phyloP scores from a whole-genome alignment of 352 stramenopile genomes.

The Globisporangium cystogenes region DNA sequence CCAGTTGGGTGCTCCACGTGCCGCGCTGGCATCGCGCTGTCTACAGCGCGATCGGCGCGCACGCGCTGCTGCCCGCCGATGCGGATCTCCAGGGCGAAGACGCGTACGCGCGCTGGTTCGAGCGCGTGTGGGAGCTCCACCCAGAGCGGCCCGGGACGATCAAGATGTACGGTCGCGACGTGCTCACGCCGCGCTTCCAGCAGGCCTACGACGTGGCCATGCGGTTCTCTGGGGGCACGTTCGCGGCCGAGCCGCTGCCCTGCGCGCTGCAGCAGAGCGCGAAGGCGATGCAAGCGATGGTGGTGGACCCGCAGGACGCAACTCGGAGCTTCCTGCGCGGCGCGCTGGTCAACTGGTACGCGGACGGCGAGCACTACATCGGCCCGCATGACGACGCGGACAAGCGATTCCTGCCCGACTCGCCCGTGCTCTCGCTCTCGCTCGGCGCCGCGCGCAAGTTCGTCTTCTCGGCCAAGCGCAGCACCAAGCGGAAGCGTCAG shows the following conservation, averaged over 20 bases:
- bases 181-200: conserved; percentile 61
- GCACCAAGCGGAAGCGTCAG: background rate
- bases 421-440: conserved; percentile 33
- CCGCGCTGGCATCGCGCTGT: conserved; percentile 46
- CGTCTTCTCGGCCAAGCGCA: conserved; percentile 14
- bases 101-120: conserved; percentile 15
- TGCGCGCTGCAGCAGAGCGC: conserved; percentile 27
- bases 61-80: background rate
- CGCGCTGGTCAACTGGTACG: conserved; percentile 84
- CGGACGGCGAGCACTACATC: conserved; percentile 75
- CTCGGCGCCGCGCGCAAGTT: conserved; percentile 36
- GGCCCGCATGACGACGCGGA: conserved; percentile 75
- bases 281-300: conserved; percentile 33
- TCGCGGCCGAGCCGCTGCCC: conserved; percentile 44
- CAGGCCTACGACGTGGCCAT: conserved; percentile 41
- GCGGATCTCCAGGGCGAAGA: background rate
- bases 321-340: conserved; percentile 25
- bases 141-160: conserved; percentile 33
- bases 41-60: background rate
- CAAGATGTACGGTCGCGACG: conserved; percentile 58
- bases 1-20: conserved; percentile 56
- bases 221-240: conserved; percentile 53
- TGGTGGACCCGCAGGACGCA: conserved; percentile 26
- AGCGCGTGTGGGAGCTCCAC: conserved; percentile 53
- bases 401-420: conserved; percentile 29